Evolutionary conservation across 148 eudicot genomes (phyloP).

Genomic region (Fallopia convolvulus): DNA sequence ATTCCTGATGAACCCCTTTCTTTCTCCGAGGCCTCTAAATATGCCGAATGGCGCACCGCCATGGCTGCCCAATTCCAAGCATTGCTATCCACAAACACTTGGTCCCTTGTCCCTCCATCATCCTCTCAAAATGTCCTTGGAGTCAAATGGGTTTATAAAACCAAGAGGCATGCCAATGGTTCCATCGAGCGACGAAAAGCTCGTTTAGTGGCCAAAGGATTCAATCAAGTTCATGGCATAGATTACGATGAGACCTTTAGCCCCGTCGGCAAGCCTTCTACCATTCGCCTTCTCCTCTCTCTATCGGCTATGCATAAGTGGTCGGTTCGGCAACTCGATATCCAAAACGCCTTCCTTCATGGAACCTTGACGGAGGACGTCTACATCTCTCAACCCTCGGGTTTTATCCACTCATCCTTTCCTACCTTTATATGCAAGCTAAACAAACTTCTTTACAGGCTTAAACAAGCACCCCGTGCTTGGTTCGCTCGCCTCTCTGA

Average conservation of each 20-base stretch:
- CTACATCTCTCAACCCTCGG: not conserved
- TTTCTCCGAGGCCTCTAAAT: not conserved
- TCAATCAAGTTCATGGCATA: not conserved
- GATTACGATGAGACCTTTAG: not conserved
- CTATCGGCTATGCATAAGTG: not conserved
- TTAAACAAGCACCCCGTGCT: not conserved
- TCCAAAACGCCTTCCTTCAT: not conserved
- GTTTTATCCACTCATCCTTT: not conserved
- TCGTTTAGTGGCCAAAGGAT: not conserved
- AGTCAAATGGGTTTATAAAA: not conserved
- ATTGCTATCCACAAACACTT: not conserved
- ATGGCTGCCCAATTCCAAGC: not conserved
- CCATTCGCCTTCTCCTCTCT: not conserved
- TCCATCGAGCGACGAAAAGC: not conserved
- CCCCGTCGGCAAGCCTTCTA: not conserved
- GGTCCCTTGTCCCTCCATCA: not conserved
- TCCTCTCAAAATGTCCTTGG: not conserved
- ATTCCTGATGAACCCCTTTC: not conserved
- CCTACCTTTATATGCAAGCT: not conserved
- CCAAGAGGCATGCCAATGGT: not conserved
- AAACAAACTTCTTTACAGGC: not conserved
- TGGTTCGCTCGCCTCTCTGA: not conserved
- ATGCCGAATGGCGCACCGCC: not conserved
- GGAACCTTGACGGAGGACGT: not conserved
- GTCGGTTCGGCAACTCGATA: not conserved